phyloP scores from a whole-genome alignment of 768 basidiomycete genomes.

The Lactifluus hygrophoroides region DNA sequence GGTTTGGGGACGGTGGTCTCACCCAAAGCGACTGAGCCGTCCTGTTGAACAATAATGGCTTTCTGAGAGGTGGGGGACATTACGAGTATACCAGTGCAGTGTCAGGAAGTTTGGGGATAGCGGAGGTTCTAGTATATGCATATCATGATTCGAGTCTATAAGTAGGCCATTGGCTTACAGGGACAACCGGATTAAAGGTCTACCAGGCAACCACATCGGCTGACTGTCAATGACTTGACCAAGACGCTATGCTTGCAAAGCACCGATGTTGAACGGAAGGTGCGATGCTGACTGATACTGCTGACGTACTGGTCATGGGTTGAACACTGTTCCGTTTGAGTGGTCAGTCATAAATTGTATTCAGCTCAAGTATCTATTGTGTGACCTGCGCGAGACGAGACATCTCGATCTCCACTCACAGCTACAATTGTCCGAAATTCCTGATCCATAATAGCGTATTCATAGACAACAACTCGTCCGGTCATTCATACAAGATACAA shows the following conservation, averaged over 20 bases:
- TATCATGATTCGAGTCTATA: neutral
- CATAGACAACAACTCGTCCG: neutral
- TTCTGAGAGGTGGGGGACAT: conserved; percentile 9
- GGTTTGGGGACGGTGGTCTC: conserved; percentile 12
- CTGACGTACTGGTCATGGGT: no score
- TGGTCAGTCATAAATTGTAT: no score
- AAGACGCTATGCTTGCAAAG: neutral
- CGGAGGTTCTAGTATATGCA: no score
- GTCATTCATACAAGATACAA: conserved; percentile 2
- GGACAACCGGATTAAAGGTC: no score
- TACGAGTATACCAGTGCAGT: neutral
- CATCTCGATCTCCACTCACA: neutral
- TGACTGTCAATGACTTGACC: neutral
- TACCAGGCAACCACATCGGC: neutral
- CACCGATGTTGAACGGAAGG: neutral
- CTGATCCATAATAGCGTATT: neutral
- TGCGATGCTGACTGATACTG: no score
- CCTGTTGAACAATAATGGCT: neutral
- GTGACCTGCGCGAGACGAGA: neutral
- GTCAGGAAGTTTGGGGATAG: neutral
- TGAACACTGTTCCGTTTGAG: no score
- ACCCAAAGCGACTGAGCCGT: conserved; percentile 5
- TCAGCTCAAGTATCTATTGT: neutral
- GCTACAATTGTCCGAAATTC: neutral
- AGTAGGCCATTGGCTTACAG: no score